Percentiles rank a stretch among this genome's conserved stretches.
Conservation (phyloP, 2,329 filamentous ascomycete genomes). For the Hypoxylon sp. region DNA sequence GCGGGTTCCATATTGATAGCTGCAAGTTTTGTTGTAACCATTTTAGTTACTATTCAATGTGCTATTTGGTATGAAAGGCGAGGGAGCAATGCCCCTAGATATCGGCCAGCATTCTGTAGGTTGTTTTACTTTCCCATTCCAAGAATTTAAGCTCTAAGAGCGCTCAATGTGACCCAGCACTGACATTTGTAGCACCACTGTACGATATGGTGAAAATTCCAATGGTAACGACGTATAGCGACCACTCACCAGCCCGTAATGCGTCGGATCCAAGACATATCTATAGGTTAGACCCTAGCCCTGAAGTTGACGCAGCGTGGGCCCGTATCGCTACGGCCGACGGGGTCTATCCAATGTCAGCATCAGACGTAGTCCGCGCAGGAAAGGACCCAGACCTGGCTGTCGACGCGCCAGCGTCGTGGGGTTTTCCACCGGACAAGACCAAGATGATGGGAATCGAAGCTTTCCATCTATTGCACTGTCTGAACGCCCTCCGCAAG, state of each 20-base stretch:
- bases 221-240: constrained; percentile 6
- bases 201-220: constrained; percentile 17
- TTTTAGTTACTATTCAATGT: constrained; percentile 17
- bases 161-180: neutral
- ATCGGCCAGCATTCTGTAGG: constrained; percentile 16
- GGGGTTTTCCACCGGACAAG: constrained; percentile 10
- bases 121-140: neutral
- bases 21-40: neutral
- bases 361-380: constrained; percentile 8
- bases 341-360: constrained; percentile 19
- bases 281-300: constrained; percentile 10
- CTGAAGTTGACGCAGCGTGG: constrained; percentile 16
- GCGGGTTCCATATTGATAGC: constrained; percentile 3
- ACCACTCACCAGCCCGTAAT: constrained; percentile 15
- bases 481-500: constrained; percentile 12
- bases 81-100: constrained; percentile 16
- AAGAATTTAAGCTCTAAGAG: neutral
- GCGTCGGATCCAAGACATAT: constrained; percentile 16
- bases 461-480: constrained; percentile 15
- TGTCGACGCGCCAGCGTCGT: constrained; percentile 16
- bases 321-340: constrained; percentile 19
- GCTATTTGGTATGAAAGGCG: constrained; percentile 19
- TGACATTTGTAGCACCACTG: constrained; percentile 7
- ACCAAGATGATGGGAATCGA: constrained; percentile 20
- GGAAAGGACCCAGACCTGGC: constrained; percentile 12